Evolutionary conservation across 2,329 filamentous ascomycete species (phyloP), one percentile per base, ranked within the genome.

Genomic region (Dactylellina drechsleri): DNA sequence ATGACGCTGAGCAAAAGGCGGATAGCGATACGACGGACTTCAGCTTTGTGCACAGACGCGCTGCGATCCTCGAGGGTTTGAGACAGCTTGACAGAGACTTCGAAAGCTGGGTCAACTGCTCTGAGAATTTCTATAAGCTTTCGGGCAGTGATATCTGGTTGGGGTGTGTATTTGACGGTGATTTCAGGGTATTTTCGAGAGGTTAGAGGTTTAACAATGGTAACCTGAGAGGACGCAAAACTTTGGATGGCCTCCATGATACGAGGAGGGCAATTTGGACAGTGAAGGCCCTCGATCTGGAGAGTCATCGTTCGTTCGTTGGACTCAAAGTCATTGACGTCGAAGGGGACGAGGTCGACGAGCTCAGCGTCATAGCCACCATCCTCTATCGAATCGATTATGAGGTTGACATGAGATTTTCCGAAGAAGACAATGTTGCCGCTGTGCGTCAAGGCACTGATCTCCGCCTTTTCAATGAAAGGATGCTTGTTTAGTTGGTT

Each of bases 41-140:
- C 92, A 70, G 86, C 87, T 18, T 85, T 85, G 75, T 91, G 90
- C 80, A 97, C 92, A 45, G 85, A 84, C 77, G 87, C 88, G 2
- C 92, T 92, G 8, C 91, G 87, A 79, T 97, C 92, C 81, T 97
- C 93, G 3, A 97, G 86, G 0, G 90, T 93, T 0, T 91, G 91
- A 0, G 92, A 90, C 77, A 94, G 92, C 80, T 92, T 90, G 12
- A 97, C 87, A 1, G 86, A 88, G 0, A 90, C 87, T 26, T 83
- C 83, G 76, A 97, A 90, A 0, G 85, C 86, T 0, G 86, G 83
- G 78, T 96, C 90, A 4, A 87, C 85, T 4, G 85, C 85, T 65
- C 88, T 85, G 59, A 97, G 91, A 1, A 87, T 85, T 12, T 84
- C 83, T 12, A 96, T 83, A 49, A 97, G 91, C 6, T 87, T 86